Conservation (phyloP, 257 asterid species). For the Verbena officinalis region DNA sequence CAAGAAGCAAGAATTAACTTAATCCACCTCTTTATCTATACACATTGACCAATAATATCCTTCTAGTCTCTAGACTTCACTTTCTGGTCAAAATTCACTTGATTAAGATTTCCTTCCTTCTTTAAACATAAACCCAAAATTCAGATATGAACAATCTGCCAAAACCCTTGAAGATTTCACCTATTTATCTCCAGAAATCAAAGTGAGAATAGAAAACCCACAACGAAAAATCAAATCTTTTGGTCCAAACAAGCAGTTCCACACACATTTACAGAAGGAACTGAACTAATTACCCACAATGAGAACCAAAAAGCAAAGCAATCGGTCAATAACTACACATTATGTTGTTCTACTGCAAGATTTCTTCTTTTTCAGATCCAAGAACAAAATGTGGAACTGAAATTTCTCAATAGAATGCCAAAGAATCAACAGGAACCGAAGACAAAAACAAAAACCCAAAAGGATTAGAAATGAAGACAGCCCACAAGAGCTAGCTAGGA, state of each 20-base stretch:
- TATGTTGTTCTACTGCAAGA: background rate
- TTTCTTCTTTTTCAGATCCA: constrained; percentile 43
- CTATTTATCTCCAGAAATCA: constrained; percentile 21
- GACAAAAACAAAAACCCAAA: no score
- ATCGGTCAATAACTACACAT: background rate
- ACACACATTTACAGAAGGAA: background rate
- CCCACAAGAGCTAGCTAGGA: no score
- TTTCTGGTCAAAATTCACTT: constrained; percentile 27
- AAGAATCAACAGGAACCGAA: background rate
- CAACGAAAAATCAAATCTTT: constrained; percentile 37
- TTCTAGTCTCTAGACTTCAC: no score
- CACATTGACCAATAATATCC: no score
- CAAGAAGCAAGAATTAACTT: no score
- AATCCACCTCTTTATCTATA: no score
- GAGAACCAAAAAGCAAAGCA: constrained; percentile 23
- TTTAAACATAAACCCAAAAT: constrained; percentile 33
- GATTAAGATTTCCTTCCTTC: background rate
- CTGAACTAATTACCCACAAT: constrained; percentile 26
- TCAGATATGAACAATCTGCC: no score
- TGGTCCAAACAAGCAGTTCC: constrained; percentile 16
- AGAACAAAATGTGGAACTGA: constrained; percentile 21
- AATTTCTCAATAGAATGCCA: constrained; percentile 23
- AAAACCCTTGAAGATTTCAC: constrained; percentile 16
- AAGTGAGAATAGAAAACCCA: constrained; percentile 31
- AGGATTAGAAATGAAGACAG: constrained; percentile 19